A percentile compares a stretch with the other conserved stretches of the same genome.
Conservation (phyloP, 2,329 filamentous ascomycete species). For the Trichoderma lentiforme region DNA sequence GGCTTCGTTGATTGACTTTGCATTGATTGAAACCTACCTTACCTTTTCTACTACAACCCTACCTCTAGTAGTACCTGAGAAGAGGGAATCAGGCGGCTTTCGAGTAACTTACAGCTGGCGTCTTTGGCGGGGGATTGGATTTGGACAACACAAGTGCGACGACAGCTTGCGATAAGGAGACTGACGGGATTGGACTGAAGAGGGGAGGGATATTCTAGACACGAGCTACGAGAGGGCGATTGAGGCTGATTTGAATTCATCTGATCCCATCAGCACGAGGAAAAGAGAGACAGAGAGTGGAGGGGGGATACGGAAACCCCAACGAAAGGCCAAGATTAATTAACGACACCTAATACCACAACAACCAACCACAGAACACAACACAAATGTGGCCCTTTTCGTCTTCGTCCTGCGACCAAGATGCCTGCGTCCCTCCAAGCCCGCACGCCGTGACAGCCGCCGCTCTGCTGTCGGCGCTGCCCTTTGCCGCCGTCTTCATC, state of each 20-base stretch:
- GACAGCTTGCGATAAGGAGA: background rate
- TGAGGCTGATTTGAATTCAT: background rate
- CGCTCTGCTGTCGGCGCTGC: constrained; percentile 58
- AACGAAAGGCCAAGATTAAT: background rate
- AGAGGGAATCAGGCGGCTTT: background rate
- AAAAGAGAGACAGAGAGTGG: background rate
- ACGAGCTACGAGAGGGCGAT: background rate
- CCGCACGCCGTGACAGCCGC: constrained; percentile 42
- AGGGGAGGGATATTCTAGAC: background rate
- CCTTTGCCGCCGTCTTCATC: constrained; percentile 69
- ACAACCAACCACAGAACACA: background rate
- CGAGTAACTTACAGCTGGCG: background rate
- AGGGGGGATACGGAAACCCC: background rate
- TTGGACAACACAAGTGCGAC: background rate
- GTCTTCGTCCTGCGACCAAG: constrained; percentile 50
- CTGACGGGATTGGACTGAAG: background rate
- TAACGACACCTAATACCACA: background rate
- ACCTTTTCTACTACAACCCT: background rate
- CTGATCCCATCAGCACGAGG: background rate
- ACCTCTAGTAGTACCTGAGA: background rate
- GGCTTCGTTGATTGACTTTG: background rate
- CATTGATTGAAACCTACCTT: background rate
- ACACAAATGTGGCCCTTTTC: constrained; percentile 39
- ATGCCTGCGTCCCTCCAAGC: constrained; percentile 50
- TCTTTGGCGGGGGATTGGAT: background rate